Percentiles rank a stretch among this genome's conserved stretches.
These are phyloP conservation scores for Phyllosticta citribraziliensis DNA, from an alignment of 2,329 filamentous ascomycete species.

Conservation along the genomic window DNA sequence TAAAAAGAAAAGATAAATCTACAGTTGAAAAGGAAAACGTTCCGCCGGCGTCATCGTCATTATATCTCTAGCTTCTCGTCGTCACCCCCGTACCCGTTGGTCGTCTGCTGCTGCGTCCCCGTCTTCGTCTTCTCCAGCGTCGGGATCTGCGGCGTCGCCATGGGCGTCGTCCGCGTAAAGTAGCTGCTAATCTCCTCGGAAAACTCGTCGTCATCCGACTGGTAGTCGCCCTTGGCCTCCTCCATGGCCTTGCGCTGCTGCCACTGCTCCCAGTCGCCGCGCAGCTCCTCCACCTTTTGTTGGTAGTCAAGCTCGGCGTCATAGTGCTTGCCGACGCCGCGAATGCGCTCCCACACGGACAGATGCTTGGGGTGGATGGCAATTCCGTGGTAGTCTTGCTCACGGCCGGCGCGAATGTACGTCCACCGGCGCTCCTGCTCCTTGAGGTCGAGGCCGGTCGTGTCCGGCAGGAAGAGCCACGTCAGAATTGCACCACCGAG, in stretches of 20 bases:
- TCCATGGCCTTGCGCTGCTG: slow-evolving; percentile 44
- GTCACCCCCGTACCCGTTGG: slow-evolving; percentile 10
- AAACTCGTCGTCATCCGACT: slow-evolving; percentile 23
- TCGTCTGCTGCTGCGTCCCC: slow-evolving; percentile 5
- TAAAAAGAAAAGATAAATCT: not conserved
- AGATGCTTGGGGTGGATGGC: slow-evolving; percentile 85
- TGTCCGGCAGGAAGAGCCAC: slow-evolving; percentile 83
- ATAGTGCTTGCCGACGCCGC: slow-evolving; percentile 72
- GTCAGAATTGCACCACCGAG: slow-evolving; percentile 78
- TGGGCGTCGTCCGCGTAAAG: slow-evolving; percentile 16
- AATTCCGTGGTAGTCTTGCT: slow-evolving; percentile 81
- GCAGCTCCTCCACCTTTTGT: slow-evolving; percentile 76
- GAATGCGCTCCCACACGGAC: slow-evolving; percentile 75
- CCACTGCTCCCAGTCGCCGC: slow-evolving; percentile 44
- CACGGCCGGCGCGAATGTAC: slow-evolving; percentile 70
- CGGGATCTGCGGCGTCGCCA: slow-evolving; percentile 9
- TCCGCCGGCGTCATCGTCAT: not conserved
- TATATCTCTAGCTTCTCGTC: slow-evolving; percentile 9
- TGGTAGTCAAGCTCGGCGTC: slow-evolving; percentile 73
- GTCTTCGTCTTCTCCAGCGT: slow-evolving; percentile 15
- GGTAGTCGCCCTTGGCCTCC: slow-evolving; percentile 32
- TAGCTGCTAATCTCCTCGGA: slow-evolving; percentile 24
- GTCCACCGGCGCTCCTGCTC: slow-evolving; percentile 92
- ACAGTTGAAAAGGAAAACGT: not conserved
- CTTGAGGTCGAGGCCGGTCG: slow-evolving; percentile 90